These are phyloP conservation scores for Corymbia maculata DNA, from an alignment of 345 rosid genomes.

Conservation along the genomic window DNA sequence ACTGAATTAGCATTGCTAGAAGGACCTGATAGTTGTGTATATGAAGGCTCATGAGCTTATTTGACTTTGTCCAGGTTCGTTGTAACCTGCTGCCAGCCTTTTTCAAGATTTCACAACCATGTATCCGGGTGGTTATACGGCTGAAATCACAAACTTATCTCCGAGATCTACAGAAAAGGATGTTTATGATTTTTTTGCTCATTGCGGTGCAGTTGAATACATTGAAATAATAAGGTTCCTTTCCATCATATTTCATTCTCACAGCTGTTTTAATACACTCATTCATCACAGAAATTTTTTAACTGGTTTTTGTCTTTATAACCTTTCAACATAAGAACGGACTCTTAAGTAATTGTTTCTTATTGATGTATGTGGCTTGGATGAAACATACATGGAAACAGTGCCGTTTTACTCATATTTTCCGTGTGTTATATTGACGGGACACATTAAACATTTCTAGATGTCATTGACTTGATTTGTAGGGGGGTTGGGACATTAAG, in stretches of 20 bases:
- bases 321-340: background rate
- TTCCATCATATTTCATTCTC: background rate
- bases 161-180: conserved; percentile 64
- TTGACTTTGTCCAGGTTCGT: background rate
- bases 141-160: conserved; percentile 70
- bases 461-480: background rate
- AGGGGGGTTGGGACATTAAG: no score
- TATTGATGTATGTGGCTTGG: background rate
- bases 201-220: conserved; percentile 62
- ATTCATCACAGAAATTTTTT: background rate
- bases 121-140: conserved; percentile 69
- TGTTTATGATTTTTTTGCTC: conserved; percentile 53
- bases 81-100: background rate
- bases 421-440: background rate
- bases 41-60: background rate
- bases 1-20: background rate
- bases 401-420: background rate
- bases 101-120: background rate
- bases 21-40: background rate
- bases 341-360: background rate
- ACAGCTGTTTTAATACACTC: background rate
- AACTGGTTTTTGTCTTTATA: background rate
- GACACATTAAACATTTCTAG: background rate
- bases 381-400: background rate
- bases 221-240: conserved; percentile 64